Percentiles rank a stretch among this genome's conserved stretches.
Conservation (phyloP, 306 rosid genomes). For the Dalbergia cultrata region DNA sequence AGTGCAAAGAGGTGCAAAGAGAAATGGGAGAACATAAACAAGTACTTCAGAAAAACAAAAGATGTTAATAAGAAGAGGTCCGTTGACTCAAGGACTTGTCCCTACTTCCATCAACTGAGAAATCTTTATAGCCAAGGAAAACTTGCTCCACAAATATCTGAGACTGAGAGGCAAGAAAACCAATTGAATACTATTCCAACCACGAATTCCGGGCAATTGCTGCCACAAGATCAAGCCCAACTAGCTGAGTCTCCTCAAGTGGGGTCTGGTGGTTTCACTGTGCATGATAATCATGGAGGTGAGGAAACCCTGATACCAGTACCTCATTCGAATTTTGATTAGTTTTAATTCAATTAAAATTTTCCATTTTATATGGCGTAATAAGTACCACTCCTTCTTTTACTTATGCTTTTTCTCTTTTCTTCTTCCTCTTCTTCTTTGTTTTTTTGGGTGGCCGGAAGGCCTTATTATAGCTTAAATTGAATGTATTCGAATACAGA, state of each 20-base stretch:
- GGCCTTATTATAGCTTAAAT: not conserved
- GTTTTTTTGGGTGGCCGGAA: not conserved
- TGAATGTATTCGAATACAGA: conserved; percentile 3
- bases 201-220: conserved; percentile 16
- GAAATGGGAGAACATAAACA: conserved; percentile 95
- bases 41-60: conserved; percentile 89
- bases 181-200: not conserved
- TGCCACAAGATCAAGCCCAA: not conserved
- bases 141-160: conserved; percentile 18
- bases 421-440: not conserved
- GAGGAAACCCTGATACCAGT: conserved; percentile 40
- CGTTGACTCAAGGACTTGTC: conserved; percentile 86
- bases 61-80: conserved; percentile 80
- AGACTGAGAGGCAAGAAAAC: conserved; percentile 35
- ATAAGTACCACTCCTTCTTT: not conserved
- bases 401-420: not conserved
- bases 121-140: conserved; percentile 69
- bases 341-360: conserved; percentile 41
- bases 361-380: conserved; percentile 33
- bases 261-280: conserved; percentile 27
- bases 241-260: conserved; percentile 30
- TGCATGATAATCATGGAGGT: conserved; percentile 51
- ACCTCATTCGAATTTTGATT: conserved; percentile 54
- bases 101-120: conserved; percentile 78
- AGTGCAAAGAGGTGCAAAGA: conserved; percentile 93